These are phyloP conservation scores for Bathelium albidoporum DNA, from an alignment of 495 filamentous ascomycete species.

Conservation along the genomic window DNA sequence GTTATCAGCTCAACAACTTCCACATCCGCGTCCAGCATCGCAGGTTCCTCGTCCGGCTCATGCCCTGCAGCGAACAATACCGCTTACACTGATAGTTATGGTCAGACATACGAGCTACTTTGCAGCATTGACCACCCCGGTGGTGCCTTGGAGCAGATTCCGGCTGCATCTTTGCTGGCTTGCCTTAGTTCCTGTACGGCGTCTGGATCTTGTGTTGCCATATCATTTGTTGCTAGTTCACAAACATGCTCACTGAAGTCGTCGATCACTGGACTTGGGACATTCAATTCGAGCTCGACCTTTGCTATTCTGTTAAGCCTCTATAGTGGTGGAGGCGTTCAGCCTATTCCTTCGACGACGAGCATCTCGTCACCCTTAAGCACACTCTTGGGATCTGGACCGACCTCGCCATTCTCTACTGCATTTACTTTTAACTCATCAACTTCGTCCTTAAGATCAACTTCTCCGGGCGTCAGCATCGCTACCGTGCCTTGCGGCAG, in stretches of 20 bases:
- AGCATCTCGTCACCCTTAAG: background rate
- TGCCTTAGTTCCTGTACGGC: background rate
- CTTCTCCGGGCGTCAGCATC: background rate
- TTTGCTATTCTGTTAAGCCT: background rate
- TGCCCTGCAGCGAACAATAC: slow-evolving; percentile 9
- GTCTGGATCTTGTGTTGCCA: background rate
- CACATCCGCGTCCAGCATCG: background rate
- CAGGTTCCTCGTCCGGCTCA: background rate
- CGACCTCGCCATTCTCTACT: background rate
- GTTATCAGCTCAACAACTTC: background rate
- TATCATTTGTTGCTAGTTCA: background rate
- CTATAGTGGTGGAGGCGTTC: background rate
- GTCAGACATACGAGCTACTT: background rate
- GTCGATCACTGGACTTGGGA: slow-evolving; percentile 9
- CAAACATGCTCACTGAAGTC: slow-evolving; percentile 10
- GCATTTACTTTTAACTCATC: background rate
- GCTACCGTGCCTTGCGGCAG: background rate
- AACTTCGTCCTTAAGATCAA: background rate
- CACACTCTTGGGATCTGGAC: background rate
- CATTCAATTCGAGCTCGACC: background rate
- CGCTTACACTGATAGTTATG: slow-evolving; percentile 1
- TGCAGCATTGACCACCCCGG: slow-evolving; percentile 7
- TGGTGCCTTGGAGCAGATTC: slow-evolving; percentile 3
- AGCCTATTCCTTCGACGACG: background rate
- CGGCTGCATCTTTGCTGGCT: background rate